phyloP scores from a whole-genome alignment of 228 moss, liverwort and hornwort species.

The Sphagnum fallax region DNA sequence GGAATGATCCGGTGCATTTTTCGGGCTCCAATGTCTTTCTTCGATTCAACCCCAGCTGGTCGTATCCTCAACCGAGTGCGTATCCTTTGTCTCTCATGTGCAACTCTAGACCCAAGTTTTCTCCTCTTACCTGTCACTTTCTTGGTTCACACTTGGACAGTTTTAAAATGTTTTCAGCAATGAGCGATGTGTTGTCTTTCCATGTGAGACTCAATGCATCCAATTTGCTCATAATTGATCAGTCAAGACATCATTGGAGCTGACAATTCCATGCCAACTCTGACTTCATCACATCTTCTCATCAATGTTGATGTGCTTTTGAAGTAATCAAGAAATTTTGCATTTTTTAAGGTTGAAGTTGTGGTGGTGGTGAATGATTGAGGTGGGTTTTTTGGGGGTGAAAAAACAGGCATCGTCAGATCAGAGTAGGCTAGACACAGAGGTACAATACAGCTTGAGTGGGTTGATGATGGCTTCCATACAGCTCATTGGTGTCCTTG shows the following conservation, averaged over 20 bases:
- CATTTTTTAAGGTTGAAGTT: no score
- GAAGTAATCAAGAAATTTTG: no score
- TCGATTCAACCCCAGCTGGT: conserved; percentile 83
- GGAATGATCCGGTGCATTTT: conserved; percentile 80
- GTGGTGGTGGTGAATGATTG: background rate
- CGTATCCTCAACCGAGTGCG: conserved; percentile 80
- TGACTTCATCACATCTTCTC: no score
- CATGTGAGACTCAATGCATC: no score
- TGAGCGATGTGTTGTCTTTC: no score
- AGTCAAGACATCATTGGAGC: no score
- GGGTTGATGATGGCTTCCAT: conserved; percentile 34
- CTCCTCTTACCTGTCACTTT: background rate
- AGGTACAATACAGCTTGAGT: conserved; percentile 44
- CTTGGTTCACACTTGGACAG: no score
- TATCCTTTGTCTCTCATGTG: background rate
- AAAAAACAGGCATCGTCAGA: conserved; percentile 67
- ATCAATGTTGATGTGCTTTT: no score
- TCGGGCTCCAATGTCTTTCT: conserved; percentile 89
- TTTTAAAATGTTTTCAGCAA: background rate
- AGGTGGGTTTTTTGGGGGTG: background rate
- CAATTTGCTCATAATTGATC: no score
- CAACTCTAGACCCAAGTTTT: background rate
- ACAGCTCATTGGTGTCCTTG: conserved; percentile 59
- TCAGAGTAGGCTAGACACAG: conserved; percentile 62
- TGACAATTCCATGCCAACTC: no score